These are phyloP conservation scores for Kurtzmaniella cleridarum DNA, from an alignment of 805 yeast genomes.

Conservation along the genomic window DNA sequence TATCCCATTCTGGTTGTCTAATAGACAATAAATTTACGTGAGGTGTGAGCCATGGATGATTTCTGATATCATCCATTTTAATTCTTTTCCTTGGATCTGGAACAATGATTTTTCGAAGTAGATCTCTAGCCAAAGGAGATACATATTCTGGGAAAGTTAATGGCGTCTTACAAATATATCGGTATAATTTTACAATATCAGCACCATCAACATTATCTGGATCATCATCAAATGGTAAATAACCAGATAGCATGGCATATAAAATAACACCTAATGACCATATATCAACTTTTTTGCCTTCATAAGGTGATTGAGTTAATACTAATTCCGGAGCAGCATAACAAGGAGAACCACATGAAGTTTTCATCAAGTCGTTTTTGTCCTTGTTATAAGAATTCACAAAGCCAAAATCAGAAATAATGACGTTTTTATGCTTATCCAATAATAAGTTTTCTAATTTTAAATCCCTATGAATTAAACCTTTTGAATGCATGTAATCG, in stretches of 20 bases:
- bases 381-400: constrained; percentile 73
- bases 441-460: constrained; percentile 69
- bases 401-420: constrained; percentile 91
- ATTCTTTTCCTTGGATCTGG: constrained; percentile 80
- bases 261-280: constrained; percentile 97
- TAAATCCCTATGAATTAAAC: constrained; percentile 73
- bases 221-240: constrained; percentile 96
- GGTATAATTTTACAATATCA: constrained; percentile 84
- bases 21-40: constrained; percentile 78
- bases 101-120: constrained; percentile 76
- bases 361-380: constrained; percentile 75
- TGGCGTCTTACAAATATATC: constrained; percentile 86
- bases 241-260: constrained; percentile 96
- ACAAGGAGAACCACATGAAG: constrained; percentile 96
- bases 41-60: constrained; percentile 86
- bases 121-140: constrained; percentile 84
- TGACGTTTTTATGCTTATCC: constrained; percentile 80
- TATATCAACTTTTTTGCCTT: constrained; percentile 89
- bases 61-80: constrained; percentile 59
- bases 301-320: constrained; percentile 78
- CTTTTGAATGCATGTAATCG: constrained; percentile 78
- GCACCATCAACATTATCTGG: constrained; percentile 95
- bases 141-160: constrained; percentile 94
- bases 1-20: constrained; percentile 89
- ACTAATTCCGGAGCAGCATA: constrained; percentile 98